Evolutionary conservation across 768 basidiomycete species (phyloP).

Genomic region (Russula earlei): DNA sequence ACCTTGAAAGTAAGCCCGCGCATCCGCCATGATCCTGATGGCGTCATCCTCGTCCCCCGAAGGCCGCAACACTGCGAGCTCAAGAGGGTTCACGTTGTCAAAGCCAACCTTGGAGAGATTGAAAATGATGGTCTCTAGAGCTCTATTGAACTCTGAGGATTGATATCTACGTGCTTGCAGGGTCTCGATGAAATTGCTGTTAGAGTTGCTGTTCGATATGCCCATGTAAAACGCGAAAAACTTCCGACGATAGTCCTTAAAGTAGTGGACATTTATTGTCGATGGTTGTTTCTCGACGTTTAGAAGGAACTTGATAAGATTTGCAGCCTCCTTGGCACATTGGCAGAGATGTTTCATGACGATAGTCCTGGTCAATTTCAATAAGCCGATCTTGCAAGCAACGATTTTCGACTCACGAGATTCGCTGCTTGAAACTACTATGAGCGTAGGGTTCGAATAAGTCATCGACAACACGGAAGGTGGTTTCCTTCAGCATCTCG

Average conservation of each 20-base stretch:
- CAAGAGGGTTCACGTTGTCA: slow-evolving; percentile 29
- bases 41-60: slow-evolving; percentile 46
- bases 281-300: not conserved
- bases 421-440: slow-evolving; percentile 41
- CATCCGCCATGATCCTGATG: slow-evolving; percentile 58
- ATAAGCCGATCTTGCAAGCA: not conserved
- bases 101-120: slow-evolving; percentile 33
- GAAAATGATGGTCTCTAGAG: not conserved
- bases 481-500: slow-evolving; percentile 29
- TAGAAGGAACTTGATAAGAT: not conserved
- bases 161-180: not conserved
- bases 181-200: not conserved
- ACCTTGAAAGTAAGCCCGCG: slow-evolving; percentile 73
- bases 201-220: not conserved
- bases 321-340: not conserved
- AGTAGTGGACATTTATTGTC: not conserved
- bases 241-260: slow-evolving; percentile 2
- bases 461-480: slow-evolving; percentile 32
- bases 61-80: slow-evolving; percentile 42
- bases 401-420: slow-evolving; percentile 32
- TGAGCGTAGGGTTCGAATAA: slow-evolving; percentile 48
- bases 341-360: not conserved
- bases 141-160: not conserved
- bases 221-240: slow-evolving; percentile 2
- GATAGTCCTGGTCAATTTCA: not conserved